phyloP scores from a whole-genome alignment of 495 filamentous ascomycete genomes.

The Penicillium cosmopolitanum region DNA sequence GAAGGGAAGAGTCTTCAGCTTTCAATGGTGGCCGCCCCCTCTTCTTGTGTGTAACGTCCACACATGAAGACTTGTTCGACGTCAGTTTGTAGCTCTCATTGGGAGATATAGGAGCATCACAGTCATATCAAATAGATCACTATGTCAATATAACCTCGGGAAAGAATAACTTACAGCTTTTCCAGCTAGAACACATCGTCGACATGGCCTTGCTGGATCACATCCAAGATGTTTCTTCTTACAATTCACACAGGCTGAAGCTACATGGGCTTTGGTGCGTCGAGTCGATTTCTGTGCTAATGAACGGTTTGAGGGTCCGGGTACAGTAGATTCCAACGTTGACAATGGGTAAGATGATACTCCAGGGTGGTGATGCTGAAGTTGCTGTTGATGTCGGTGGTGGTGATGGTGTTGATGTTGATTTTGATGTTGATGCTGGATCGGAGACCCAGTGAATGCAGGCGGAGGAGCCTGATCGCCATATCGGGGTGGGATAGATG shows the following conservation, averaged over 20 bases:
- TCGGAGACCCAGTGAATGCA: constrained; percentile 24
- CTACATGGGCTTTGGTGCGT: constrained; percentile 93
- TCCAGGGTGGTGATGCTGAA: constrained; percentile 29
- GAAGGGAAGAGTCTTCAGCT: constrained; percentile 66
- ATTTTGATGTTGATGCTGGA: constrained; percentile 1
- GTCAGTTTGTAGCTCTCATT: constrained; percentile 4
- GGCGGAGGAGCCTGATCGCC: constrained; percentile 38
- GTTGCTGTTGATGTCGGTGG: not conserved
- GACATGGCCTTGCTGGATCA: constrained; percentile 67
- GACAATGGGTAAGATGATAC: constrained; percentile 35
- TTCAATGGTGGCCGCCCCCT: constrained; percentile 88
- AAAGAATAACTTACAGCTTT: constrained; percentile 60
- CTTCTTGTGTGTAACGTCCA: constrained; percentile 97
- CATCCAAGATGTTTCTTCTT: constrained; percentile 92
- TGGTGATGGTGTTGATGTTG: not conserved
- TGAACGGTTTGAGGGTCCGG: constrained; percentile 33
- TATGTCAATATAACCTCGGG: not conserved
- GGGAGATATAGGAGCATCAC: not conserved
- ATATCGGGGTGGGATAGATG: constrained; percentile 17
- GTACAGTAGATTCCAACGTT: constrained; percentile 26
- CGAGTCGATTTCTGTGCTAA: constrained; percentile 67
- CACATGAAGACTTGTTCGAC: constrained; percentile 70
- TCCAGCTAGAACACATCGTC: constrained; percentile 62
- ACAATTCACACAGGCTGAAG: constrained; percentile 95
- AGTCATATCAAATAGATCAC: not conserved